Percentiles rank a stretch among this genome's conserved stretches.
These are phyloP conservation scores for Myxozyma kluyveri DNA, from an alignment of 805 yeast genomes.

Conservation along the genomic window DNA sequence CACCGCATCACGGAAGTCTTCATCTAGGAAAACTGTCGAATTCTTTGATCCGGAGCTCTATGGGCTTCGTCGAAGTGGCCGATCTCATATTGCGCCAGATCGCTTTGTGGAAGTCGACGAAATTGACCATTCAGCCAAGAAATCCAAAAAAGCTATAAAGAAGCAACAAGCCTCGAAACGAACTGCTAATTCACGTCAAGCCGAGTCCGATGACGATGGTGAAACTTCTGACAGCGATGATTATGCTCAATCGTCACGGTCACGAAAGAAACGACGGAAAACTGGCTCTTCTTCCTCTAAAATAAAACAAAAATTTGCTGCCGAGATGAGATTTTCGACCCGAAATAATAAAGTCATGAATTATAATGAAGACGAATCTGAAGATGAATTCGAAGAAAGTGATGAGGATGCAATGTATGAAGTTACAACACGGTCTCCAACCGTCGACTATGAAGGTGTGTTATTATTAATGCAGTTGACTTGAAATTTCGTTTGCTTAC, in stretches of 20 bases:
- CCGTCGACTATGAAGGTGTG: background rate
- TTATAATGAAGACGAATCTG: constrained; percentile 64
- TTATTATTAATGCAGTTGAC: constrained; percentile 10
- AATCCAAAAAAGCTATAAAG: constrained; percentile 4
- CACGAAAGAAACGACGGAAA: constrained; percentile 30
- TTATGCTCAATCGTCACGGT: constrained; percentile 8
- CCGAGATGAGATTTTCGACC: constrained; percentile 62
- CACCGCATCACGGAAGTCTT: background rate
- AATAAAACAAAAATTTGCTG: constrained; percentile 5
- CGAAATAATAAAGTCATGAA: constrained; percentile 71
- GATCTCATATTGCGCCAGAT: constrained; percentile 39
- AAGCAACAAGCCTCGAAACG: constrained; percentile 11
- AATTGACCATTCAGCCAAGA: constrained; percentile 12
- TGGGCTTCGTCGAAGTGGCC: constrained; percentile 43
- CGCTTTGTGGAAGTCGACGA: constrained; percentile 30
- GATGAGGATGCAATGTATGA: constrained; percentile 38
- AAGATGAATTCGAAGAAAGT: constrained; percentile 48
- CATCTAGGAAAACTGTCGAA: constrained; percentile 9
- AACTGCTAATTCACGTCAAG: constrained; percentile 3
- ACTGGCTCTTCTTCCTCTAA: constrained; percentile 15
- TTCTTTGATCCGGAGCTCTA: constrained; percentile 41
- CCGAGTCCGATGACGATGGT: constrained; percentile 1
- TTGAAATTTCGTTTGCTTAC: constrained; percentile 17
- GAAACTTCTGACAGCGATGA: constrained; percentile 25
- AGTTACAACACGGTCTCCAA: constrained; percentile 1